These are phyloP conservation scores for Trichoderma sp. DNA, from an alignment of 2,329 filamentous ascomycete genomes.

Conservation along the genomic window DNA sequence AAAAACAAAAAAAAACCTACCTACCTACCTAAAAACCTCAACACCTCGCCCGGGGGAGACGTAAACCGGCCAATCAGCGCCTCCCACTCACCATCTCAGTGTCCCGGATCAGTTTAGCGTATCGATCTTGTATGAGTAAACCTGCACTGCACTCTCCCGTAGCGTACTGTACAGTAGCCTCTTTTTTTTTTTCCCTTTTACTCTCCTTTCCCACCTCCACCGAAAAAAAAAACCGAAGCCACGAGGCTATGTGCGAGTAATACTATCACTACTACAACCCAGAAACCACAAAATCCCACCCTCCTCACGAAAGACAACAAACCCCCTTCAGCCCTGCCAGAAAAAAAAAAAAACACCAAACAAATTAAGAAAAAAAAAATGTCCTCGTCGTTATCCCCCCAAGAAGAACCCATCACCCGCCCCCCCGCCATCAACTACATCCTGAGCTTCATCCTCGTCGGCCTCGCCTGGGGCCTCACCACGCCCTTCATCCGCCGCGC, in stretches of 20 bases:
- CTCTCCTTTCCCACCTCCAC: background rate
- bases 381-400: background rate
- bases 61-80: background rate
- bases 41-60: background rate
- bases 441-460: conserved; percentile 84
- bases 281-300: background rate
- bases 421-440: conserved; percentile 74
- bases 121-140: background rate
- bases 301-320: background rate
- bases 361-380: no score
- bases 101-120: background rate
- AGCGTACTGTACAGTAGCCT: background rate
- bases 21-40: background rate
- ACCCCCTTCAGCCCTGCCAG: background rate
- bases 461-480: conserved; percentile 88
- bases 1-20: background rate
- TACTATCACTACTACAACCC: background rate
- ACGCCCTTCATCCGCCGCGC: conserved; percentile 89
- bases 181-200: background rate
- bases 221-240: background rate
- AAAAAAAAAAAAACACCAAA: background rate
- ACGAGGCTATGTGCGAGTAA: background rate
- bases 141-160: background rate
- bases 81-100: background rate
- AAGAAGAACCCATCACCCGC: conserved; percentile 23